Evolutionary conservation across 129 eudicot genomes (phyloP), one percentile per base, ranked within the genome.

Genomic region (Artemisia tridentata): DNA sequence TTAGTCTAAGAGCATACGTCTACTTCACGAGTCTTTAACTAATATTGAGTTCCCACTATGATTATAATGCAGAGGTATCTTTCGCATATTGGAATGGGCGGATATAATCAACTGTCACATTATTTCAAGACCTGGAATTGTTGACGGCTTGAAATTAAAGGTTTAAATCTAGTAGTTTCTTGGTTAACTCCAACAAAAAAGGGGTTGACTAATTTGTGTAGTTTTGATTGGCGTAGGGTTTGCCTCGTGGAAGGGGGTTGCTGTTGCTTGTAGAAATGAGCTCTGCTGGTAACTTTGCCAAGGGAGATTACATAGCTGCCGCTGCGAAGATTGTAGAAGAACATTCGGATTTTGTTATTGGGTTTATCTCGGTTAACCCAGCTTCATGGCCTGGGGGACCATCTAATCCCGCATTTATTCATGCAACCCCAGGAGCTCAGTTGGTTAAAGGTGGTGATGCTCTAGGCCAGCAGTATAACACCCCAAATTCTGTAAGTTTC

Each of bases 371-470:
- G 18, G 98, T 92, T 27, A 92, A 92, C 76, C 96, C 98, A 49
- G 95, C 96, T 43, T 83, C 96, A 65, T 92, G 98, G 98, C 81
- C 91, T 17, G 70, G 79, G 43, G 88, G 90, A 38, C 95, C 86
- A 2, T 78, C 80, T 67, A 85, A 85, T 77, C 96, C 91, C 13
- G 82, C 90, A 11, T 83, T 92, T 49, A 89, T 92, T 72, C 98
- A 92, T 75, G 95, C 92, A 57, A 92, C 98, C n/a, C 98, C 98
- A 3, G 98, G 98, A 29, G 98, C 89, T 80, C 96, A 92, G 82
- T 75, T 92, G 88, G 96, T 87, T 54, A 89, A 87, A 81, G 98
- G 98, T 5, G 98, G 95, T 15, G 98, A 89, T 83, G 91, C 84
- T 49, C 75, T 92, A 52, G 98, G 98, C 72, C 98, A 92, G 75